Base-by-base conservation (phyloP, 2,329 filamentous ascomycete species). In the Cladosporium sp. region DNA sequence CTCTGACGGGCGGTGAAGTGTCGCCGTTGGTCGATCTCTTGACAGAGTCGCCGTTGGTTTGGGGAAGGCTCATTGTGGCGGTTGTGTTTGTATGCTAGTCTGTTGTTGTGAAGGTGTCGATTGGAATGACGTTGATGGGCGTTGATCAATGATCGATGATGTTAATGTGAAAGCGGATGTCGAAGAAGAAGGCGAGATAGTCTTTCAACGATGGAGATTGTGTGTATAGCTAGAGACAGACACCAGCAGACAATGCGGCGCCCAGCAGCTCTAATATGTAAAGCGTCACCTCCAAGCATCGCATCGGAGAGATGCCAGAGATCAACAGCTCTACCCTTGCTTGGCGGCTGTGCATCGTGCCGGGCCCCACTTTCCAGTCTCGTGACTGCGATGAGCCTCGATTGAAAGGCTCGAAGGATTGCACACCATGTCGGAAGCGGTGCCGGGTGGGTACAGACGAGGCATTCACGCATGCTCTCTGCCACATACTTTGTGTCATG, bases 51-150 rank as follows among this genome's bases (percentile, higher is more conserved):
- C 61, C 61, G 50, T 63, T 63, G 61, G 61, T 63, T 23, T 55
- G 50, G 5, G 61, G 61, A n/a, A 56, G 26, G 35, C 61, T 63
- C 61, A 63, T 63, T 56, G 61, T 63, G 61, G 50, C 61, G 61
- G 16, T 56, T 11, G 55, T 40, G 21, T 7, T 35, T 18, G 8
- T 12, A n/a, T 40, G 31, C 12, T 40, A 14, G 50, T 63, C 26
- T 33, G 50, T 63, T 63, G 44, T 55, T 52, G 18, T 50, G n/a
- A 23, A 44, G n/a, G 37, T 44, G 37, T 44, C 33, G 35, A 56
- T 56, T 23, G 50, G 23, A 63, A 49, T 46, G 49, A 35, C 33
- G 28, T 4, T 16, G 44, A 61, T 60, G 44, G 16, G 28, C 35
- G 11, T 37, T 26, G 55, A 57, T 40, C 40, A 21, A 46, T 46